Base-by-base conservation (phyloP, 352 stramenopile genomes). In the Pythium volutum region DNA sequence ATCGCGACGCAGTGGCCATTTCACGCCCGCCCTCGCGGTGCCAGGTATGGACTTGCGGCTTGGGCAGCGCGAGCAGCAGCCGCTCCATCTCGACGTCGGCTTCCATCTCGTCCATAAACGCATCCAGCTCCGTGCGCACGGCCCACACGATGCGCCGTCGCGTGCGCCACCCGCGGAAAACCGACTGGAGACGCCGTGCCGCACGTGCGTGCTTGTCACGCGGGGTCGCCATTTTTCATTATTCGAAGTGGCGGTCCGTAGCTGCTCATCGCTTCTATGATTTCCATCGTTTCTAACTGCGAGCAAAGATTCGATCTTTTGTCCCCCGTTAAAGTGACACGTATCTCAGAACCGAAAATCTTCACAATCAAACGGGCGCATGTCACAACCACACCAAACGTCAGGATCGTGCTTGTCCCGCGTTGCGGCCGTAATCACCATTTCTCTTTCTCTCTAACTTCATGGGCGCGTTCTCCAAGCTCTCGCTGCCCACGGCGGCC, bases 141-240 rank as follows among this genome's bases (percentile, higher is more conserved):
- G 51, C 55, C 63, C 71, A 73, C 33, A 90, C 75, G 27, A 88
- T 56, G 39, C 76, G 71, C 33, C 45, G 48, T 18, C 78, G 76
- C 34, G 70, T 60, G 38, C 78, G 69, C 75, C 77, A 90, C 49
- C 78, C 81, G 12, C 81, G 81, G 59, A 85, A 88, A 27, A 47
- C 63, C 33, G 69, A 45, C 76, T 89, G 48, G 20, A 65, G 59
- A 12, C 54, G 20, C 20, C 23, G n/a, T 16, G 55, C 62, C 11
- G 59, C 59, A 11, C 38, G 22, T n/a, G 45, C 20, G 4, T 33
- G 42, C 25, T 5, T 12, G 7, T 46, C 20, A 25, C 2, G 41
- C 33, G 7, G 33, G 12, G 22, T 50, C 11, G 43, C 16, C 43
- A 34, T 50, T 18, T 12, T 8, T 10, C 15, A 4, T 6, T 25